Evolutionary conservation across 2,329 filamentous ascomycete species (phyloP), one percentile per base, ranked within the genome.

Genomic region (Penicillium sp.): DNA sequence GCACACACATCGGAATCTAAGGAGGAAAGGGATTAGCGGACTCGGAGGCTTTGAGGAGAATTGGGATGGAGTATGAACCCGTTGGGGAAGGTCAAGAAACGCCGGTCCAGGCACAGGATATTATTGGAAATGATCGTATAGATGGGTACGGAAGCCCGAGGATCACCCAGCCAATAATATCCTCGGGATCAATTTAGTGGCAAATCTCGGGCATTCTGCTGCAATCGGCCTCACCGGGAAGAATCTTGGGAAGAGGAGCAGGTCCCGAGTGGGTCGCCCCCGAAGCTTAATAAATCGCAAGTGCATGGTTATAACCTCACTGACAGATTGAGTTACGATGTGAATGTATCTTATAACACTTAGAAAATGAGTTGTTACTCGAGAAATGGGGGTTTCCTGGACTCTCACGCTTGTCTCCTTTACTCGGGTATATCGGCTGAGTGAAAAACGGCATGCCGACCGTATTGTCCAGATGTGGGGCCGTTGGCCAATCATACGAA

Each of bases 381-480:
- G 6, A 16, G 2, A 25, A 11, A 11, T n/a, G 15, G 9, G 7
- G 2, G 6, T 16, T 16, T 34, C 5, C 15, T 16, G 29, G n/a
- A 25, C 31, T 34, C 2, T n/a, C 8, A 16, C 16, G 7, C 10
- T 5, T 16, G 10, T 1, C 4, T 11, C 45, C 13, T 19, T 11
- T 3, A 23, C 21, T 15, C 29, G 4, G 33, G 15, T 2, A n/a
- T 9, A n/a, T 43, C 13, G 10, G 21, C 44, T 36, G 41, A 40
- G 29, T 23, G 19, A n/a, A n/a, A 38, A 16, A 15, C 61, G 62
- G 63, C 60, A 57, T 64, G 58, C 63, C 62, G 62, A 49, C 47
- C 1, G 5, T 1, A 19, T 15, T 3, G 16, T 3, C 21, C 50
- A 13, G 7, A 15, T 27, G 46, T 60, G 55, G 60, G 46, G 38